These are phyloP conservation scores for Hypericum androsaemum DNA, from an alignment of 345 rosid genomes.

Conservation along the genomic window DNA sequence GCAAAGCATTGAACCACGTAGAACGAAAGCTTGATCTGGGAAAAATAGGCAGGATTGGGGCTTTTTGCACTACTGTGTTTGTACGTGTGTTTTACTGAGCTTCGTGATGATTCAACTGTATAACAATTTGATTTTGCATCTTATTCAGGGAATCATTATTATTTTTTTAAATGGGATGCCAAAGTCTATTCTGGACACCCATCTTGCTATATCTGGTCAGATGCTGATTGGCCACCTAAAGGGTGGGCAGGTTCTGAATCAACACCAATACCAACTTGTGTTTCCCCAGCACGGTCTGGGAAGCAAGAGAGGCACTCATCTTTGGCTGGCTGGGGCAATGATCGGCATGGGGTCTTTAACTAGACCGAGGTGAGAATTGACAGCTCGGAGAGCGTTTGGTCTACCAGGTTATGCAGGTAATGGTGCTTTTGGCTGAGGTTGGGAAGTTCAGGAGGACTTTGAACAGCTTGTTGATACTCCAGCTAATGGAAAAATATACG, in stretches of 20 bases:
- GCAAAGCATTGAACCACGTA: no score
- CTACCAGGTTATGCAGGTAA: constrained; percentile 53
- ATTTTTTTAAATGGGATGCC: constrained; percentile 60
- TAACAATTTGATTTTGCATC: constrained; percentile 15
- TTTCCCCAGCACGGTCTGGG: constrained; percentile 70
- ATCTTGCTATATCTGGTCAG: constrained; percentile 56
- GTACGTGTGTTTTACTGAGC: no score
- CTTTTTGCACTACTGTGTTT: no score
- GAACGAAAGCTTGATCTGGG: no score
- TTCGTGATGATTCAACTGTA: no score
- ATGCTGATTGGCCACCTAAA: constrained; percentile 80
- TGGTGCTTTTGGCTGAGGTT: constrained; percentile 66
- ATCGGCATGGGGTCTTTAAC: constrained; percentile 40
- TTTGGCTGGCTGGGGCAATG: constrained; percentile 70
- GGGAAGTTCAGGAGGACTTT: constrained; percentile 66
- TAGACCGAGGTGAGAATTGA: constrained; percentile 38
- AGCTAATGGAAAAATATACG: constrained; percentile 53
- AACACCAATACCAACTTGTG: constrained; percentile 59
- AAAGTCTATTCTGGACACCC: constrained; percentile 25
- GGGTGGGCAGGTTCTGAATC: constrained; percentile 83
- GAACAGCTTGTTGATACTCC: constrained; percentile 67
- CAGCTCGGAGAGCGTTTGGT: constrained; percentile 48
- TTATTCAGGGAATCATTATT: constrained; percentile 67
- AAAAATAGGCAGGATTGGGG: no score
- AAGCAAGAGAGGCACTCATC: constrained; percentile 60